phyloP scores from a whole-genome alignment of 352 stramenopile genomes.

The Globisporangium solare region DNA sequence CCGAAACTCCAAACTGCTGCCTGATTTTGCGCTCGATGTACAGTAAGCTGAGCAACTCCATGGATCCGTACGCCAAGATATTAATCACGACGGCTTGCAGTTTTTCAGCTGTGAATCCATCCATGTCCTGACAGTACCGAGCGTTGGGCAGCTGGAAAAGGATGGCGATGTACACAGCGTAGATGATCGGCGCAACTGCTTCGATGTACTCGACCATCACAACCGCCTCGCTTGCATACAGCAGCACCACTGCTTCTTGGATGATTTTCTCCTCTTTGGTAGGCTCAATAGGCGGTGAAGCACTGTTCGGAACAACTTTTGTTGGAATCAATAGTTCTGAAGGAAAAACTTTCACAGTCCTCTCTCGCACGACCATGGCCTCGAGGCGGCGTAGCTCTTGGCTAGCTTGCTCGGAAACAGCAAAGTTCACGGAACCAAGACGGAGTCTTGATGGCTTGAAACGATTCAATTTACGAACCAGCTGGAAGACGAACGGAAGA shows the following conservation, averaged over 20 bases:
- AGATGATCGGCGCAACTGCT: slow-evolving; percentile 20
- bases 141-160: slow-evolving; percentile 15
- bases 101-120: slow-evolving; percentile 1
- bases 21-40: slow-evolving; percentile 12
- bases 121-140: slow-evolving; percentile 12
- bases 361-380: no score
- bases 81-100: slow-evolving; percentile 9
- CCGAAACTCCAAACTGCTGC: slow-evolving; percentile 13
- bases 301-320: no score
- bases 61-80: slow-evolving; percentile 15
- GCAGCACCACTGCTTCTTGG: neutral
- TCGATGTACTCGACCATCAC: slow-evolving; percentile 27
- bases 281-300: no score
- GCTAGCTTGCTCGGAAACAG: no score
- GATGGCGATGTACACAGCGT: slow-evolving; percentile 16
- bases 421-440: no score
- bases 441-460: no score
- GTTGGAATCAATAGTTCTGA: no score
- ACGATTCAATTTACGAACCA: no score
- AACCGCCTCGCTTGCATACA: slow-evolving; percentile 21
- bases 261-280: neutral
- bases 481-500: no score
- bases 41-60: slow-evolving; percentile 16
- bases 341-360: no score
- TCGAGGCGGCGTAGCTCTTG: no score